phyloP scores from a whole-genome alignment of 495 filamentous ascomycete species.

The Cetradonia linearis region DNA sequence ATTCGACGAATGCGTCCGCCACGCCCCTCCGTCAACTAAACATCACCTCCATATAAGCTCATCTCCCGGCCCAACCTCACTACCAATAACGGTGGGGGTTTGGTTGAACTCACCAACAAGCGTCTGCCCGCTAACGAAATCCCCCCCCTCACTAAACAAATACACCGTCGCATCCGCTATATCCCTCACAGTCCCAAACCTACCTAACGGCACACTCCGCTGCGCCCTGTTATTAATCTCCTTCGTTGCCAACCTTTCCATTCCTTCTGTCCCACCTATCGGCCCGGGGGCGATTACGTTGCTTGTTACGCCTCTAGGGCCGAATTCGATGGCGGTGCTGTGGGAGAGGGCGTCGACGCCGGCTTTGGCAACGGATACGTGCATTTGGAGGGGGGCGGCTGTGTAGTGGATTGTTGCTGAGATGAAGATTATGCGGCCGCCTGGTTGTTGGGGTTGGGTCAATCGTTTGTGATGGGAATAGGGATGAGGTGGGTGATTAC shows the following conservation, averaged over 20 bases:
- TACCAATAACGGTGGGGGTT: too few species aligned
- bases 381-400: conserved; percentile 70
- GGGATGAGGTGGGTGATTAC: too few species aligned
- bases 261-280: conserved; percentile 54
- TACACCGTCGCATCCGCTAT: conserved; percentile 90
- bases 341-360: conserved; percentile 74
- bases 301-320: conserved; percentile 75
- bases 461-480: too few species aligned
- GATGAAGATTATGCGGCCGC: conserved; percentile 80
- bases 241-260: conserved; percentile 48
- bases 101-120: conserved; percentile 13
- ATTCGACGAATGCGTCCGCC: conserved; percentile 43
- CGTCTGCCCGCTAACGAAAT: conserved; percentile 24
- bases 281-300: conserved; percentile 81
- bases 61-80: too few species aligned
- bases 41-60: too few species aligned
- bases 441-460: too few species aligned
- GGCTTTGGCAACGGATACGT: conserved; percentile 84
- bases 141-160: conserved; percentile 71
- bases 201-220: conserved; percentile 52
- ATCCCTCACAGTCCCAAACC: conserved; percentile 71
- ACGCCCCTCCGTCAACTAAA: conserved; percentile 63
- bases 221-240: conserved; percentile 22
- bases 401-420: conserved; percentile 85
- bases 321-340: conserved; percentile 71